phyloP scores from a whole-genome alignment of 345 rosid species.

The Arabidopsis suecica region DNA sequence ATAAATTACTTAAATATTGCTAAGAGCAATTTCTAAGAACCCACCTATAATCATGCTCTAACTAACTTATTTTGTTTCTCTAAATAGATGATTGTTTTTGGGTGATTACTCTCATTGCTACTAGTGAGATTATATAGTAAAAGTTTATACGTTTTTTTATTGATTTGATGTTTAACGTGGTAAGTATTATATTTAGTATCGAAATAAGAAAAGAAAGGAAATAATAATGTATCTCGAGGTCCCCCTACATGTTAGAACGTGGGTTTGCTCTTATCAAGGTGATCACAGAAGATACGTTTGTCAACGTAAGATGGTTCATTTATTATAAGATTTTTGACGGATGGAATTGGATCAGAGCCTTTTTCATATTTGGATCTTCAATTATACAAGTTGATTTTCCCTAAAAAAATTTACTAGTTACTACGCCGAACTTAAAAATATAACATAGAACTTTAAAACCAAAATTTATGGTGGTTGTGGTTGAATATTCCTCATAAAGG shows the following conservation, averaged over 20 bases:
- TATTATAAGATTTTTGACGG: background rate
- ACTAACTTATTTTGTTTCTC: background rate
- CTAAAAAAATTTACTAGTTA: background rate
- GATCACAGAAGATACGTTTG: background rate
- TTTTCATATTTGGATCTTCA: conserved; percentile 5
- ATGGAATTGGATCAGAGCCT: background rate
- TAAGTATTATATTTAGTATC: conserved; percentile 8
- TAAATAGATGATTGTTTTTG: conserved; percentile 9
- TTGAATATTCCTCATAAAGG: background rate
- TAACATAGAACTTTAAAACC: background rate
- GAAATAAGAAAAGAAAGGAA: background rate
- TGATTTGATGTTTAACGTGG: background rate
- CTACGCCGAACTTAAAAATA: background rate
- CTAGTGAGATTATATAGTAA: conserved; percentile 12
- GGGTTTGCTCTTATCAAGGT: conserved; percentile 17
- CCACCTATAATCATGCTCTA: no score
- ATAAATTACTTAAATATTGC: no score
- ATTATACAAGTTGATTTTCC: background rate
- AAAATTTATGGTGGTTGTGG: background rate
- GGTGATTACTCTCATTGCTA: conserved; percentile 10
- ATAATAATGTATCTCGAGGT: background rate
- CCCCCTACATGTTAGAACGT: conserved; percentile 5
- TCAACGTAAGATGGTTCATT: conserved; percentile 1
- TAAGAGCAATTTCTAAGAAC: no score
- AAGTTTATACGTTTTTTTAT: background rate